phyloP scores from a whole-genome alignment of 495 filamentous ascomycete genomes.

The Sphaerosporella brunnea region DNA sequence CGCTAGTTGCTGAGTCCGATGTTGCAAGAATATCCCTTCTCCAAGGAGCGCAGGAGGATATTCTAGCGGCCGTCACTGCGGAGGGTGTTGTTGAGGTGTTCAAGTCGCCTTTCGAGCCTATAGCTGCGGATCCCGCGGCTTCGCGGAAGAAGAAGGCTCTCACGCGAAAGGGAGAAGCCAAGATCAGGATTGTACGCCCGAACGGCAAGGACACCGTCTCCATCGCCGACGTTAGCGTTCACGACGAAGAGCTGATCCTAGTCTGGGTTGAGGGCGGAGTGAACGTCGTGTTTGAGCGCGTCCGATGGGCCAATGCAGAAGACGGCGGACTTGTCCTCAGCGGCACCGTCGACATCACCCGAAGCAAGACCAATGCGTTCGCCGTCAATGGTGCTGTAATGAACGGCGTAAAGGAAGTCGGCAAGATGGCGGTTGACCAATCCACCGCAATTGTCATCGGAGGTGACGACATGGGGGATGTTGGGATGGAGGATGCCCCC shows the following conservation, averaged over 20 bases:
- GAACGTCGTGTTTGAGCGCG: constrained; percentile 37
- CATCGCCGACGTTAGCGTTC: constrained; percentile 33
- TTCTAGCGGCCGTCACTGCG: constrained; percentile 36
- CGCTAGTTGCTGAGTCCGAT: constrained; percentile 37
- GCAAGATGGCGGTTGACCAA: constrained; percentile 53
- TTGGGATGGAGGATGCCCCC: constrained; percentile 36
- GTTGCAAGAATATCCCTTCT: constrained; percentile 29
- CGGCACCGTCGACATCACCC: constrained; percentile 32
- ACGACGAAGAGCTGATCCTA: constrained; percentile 33
- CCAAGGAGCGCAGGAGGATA: constrained; percentile 10
- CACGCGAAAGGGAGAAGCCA: constrained; percentile 35
- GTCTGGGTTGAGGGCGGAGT: constrained; percentile 41
- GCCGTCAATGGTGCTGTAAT: constrained; percentile 31
- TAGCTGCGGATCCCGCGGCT: constrained; percentile 18
- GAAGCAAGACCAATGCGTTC: constrained; percentile 31
- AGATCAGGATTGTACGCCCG: constrained; percentile 35
- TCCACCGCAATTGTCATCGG: constrained; percentile 45
- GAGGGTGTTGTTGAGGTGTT: constrained; percentile 42
- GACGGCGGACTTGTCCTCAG: constrained; percentile 33
- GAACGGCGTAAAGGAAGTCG: constrained; percentile 43
- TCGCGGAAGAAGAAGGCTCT: constrained; percentile 34
- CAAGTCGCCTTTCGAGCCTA: constrained; percentile 35
- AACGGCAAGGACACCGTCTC: constrained; percentile 29
- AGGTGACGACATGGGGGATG: constrained; percentile 26
- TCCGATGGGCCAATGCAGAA: constrained; percentile 35